Evolutionary conservation across 2,329 filamentous ascomycete genomes (phyloP).

Genomic region (Aureobasidium sp.): DNA sequence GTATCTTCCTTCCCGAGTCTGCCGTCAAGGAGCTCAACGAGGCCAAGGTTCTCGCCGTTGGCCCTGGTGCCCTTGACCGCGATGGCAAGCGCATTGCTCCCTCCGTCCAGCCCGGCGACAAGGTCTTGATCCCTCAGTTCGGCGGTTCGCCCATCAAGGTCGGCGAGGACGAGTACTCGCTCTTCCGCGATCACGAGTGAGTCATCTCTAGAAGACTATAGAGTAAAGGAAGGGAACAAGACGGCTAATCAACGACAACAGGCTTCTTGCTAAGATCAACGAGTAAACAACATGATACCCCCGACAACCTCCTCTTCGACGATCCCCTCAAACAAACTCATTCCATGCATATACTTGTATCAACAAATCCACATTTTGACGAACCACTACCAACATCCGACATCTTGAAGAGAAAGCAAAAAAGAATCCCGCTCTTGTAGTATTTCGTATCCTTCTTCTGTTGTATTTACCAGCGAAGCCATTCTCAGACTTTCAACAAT

Average conservation of each 20-base stretch:
- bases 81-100: conserved; percentile 82
- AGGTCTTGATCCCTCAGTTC: conserved; percentile 91
- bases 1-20: conserved; percentile 96
- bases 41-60: conserved; percentile 91
- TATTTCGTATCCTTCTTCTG: conserved; percentile 1
- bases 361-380: neutral
- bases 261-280: conserved; percentile 98
- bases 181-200: conserved; percentile 98
- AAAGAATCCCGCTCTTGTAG: neutral
- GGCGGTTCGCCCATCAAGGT: conserved; percentile 95
- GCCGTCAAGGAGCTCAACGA: conserved; percentile 98
- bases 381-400: neutral
- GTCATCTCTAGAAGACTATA: conserved; percentile 36
- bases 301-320: neutral
- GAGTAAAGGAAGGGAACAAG: neutral
- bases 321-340: neutral
- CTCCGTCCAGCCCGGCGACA: conserved; percentile 77
- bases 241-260: conserved; percentile 32
- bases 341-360: neutral
- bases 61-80: conserved; percentile 79
- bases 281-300: conserved; percentile 52
- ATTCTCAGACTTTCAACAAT: neutral
- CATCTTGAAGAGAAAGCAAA: neutral
- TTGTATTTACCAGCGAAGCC: neutral
- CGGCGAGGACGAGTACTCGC: conserved; percentile 89